phyloP scores from a whole-genome alignment of 2,329 filamentous ascomycete species.

The Exophiala dermatitidis region DNA sequence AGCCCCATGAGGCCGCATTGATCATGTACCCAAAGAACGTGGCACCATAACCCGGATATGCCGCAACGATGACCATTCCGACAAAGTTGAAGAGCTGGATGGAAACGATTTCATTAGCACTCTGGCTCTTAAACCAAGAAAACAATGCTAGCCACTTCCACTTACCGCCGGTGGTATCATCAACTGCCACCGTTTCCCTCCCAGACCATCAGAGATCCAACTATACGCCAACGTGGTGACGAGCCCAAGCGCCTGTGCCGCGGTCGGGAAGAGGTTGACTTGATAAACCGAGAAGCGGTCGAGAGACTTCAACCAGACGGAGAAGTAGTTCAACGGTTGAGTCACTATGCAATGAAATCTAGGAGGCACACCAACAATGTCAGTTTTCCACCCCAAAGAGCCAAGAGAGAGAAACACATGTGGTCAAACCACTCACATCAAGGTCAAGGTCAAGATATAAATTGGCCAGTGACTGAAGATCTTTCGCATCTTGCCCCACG shows the following conservation, averaged over 20 bases:
- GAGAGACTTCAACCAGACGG: constrained; percentile 22
- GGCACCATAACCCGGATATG: constrained; percentile 23
- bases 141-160: neutral
- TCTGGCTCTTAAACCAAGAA: neutral
- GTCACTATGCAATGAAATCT: constrained; percentile 23
- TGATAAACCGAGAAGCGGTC: constrained; percentile 24
- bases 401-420: neutral
- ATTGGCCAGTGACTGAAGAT: constrained; percentile 21
- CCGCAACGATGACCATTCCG: constrained; percentile 22
- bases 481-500: constrained; percentile 21
- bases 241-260: constrained; percentile 20
- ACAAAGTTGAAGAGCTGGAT: constrained; percentile 19
- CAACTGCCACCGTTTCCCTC: constrained; percentile 19
- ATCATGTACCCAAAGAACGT: constrained; percentile 24
- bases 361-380: no score
- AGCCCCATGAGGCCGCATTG: constrained; percentile 25
- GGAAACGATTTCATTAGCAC: neutral
- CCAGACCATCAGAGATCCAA: constrained; percentile 22
- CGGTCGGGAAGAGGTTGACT: constrained; percentile 24
- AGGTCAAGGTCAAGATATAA: constrained; percentile 19
- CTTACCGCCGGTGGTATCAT: constrained; percentile 21
- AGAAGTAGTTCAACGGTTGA: constrained; percentile 24
- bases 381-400: no score
- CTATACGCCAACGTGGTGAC: constrained; percentile 22
- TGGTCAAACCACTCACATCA: constrained; percentile 9